These are phyloP conservation scores for Zygotorulaspora chibaensis DNA, from an alignment of 805 yeast genomes.

Conservation along the genomic window DNA sequence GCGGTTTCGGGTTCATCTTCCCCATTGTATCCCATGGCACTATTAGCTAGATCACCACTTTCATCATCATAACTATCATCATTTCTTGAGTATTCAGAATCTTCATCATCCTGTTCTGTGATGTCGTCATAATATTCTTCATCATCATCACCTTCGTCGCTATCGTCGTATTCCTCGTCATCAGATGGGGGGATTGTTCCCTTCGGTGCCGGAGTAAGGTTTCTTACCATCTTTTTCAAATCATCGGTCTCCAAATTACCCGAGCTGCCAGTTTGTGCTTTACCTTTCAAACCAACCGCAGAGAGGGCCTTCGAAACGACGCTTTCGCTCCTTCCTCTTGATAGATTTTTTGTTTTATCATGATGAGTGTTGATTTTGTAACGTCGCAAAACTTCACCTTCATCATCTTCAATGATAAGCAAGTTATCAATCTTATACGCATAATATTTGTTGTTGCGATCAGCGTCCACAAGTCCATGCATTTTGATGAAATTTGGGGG, in stretches of 20 bases:
- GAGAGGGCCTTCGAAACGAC: conserved; percentile 47
- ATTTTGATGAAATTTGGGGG: conserved; percentile 22
- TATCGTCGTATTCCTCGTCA: conserved; percentile 22
- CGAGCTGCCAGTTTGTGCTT: not conserved
- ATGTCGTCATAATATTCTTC: conserved; percentile 26
- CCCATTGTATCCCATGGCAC: conserved; percentile 18
- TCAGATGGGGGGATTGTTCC: conserved; percentile 12
- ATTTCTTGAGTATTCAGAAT: conserved; percentile 17
- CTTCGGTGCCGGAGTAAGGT: conserved; percentile 18
- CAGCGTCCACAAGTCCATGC: conserved; percentile 19
- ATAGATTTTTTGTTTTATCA: conserved; percentile 6
- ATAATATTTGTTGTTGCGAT: conserved; percentile 35
- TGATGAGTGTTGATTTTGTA: conserved; percentile 65
- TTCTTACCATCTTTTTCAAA: conserved; percentile 15
- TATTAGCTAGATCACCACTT: conserved; percentile 15
- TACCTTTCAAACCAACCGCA: conserved; percentile 48
- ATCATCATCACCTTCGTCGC: conserved; percentile 23
- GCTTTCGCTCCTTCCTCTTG: conserved; percentile 22
- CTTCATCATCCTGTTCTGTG: conserved; percentile 15
- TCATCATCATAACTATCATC: conserved; percentile 28
- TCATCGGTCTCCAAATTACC: conserved; percentile 2
- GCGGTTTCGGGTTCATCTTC: conserved; percentile 48
- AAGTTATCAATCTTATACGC: conserved; percentile 80
- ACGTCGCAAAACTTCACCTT: conserved; percentile 86
- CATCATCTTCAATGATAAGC: conserved; percentile 80